These are phyloP conservation scores for Ophiostoma sp. DNA, from an alignment of 2,329 filamentous ascomycete genomes.

Conservation along the genomic window DNA sequence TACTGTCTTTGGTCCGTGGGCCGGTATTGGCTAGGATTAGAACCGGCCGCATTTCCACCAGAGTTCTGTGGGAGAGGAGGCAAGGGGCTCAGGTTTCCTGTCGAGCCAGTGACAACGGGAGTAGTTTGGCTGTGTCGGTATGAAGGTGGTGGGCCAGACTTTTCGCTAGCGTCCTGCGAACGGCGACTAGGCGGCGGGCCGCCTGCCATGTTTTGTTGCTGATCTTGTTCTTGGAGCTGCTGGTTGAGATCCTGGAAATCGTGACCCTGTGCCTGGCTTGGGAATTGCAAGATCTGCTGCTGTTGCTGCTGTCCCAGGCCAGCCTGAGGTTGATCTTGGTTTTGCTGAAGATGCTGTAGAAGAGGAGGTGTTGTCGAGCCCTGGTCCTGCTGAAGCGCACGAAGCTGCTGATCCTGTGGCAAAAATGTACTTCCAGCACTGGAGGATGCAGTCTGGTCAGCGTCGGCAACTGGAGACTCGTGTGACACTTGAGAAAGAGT, in stretches of 20 bases:
- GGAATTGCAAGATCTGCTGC: conserved; percentile 31
- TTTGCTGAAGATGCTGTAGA: conserved; percentile 16
- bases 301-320: conserved; percentile 31
- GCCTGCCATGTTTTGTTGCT: conserved; percentile 40
- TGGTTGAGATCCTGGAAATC: conserved; percentile 7
- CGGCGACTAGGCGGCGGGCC: conserved; percentile 43
- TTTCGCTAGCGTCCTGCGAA: conserved; percentile 45
- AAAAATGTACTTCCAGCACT: conserved; percentile 31
- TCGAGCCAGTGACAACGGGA: conserved; percentile 24
- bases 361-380: background rate
- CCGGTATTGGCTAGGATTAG: conserved; percentile 34
- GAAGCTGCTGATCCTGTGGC: conserved; percentile 33
- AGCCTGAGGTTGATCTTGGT: conserved; percentile 35
- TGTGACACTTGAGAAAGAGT: conserved; percentile 58
- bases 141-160: conserved; percentile 38
- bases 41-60: conserved; percentile 32
- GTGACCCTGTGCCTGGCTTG: background rate
- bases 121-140: conserved; percentile 48
- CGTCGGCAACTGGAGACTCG: conserved; percentile 52
- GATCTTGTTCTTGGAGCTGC: conserved; percentile 10
- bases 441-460: conserved; percentile 42
- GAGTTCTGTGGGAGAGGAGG: conserved; percentile 32
- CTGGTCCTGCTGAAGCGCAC: conserved; percentile 18
- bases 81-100: conserved; percentile 38
- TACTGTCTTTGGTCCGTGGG: conserved; percentile 36